phyloP scores from a whole-genome alignment of 495 filamentous ascomycete species.

The Penicillium odoratum region DNA sequence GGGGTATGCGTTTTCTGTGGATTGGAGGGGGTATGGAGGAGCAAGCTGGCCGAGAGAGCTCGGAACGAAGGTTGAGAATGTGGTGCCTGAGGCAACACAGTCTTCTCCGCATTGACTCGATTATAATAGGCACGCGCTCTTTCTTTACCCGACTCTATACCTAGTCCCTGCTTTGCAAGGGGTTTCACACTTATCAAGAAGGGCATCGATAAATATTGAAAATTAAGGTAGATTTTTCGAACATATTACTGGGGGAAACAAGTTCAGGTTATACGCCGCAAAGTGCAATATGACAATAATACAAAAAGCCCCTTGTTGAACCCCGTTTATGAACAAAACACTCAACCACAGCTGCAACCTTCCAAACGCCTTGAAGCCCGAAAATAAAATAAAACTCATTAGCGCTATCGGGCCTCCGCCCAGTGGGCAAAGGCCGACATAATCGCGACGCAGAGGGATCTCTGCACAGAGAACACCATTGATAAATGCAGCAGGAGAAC shows the following conservation, averaged over 20 bases:
- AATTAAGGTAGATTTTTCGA: not conserved
- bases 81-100: constrained; percentile 30
- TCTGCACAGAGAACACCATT: not conserved
- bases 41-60: constrained; percentile 14
- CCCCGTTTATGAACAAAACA: not conserved
- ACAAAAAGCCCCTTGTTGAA: not conserved
- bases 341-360: not conserved
- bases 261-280: not conserved
- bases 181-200: not conserved
- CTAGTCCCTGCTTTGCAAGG: not conserved
- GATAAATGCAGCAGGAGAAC: not conserved
- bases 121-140: not conserved
- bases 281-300: not conserved
- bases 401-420: not conserved
- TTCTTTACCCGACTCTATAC: too few relatives aligned
- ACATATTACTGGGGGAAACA: not conserved
- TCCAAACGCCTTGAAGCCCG: not conserved
- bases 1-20: not conserved
- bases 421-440: not conserved
- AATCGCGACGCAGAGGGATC: not conserved
- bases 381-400: not conserved
- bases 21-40: constrained; percentile 15
- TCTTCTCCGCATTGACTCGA: constrained; percentile 5
- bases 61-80: constrained; percentile 1
- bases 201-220: not conserved